Conservation (phyloP, 805 yeast genomes). For the Candida palmyrensis region DNA sequence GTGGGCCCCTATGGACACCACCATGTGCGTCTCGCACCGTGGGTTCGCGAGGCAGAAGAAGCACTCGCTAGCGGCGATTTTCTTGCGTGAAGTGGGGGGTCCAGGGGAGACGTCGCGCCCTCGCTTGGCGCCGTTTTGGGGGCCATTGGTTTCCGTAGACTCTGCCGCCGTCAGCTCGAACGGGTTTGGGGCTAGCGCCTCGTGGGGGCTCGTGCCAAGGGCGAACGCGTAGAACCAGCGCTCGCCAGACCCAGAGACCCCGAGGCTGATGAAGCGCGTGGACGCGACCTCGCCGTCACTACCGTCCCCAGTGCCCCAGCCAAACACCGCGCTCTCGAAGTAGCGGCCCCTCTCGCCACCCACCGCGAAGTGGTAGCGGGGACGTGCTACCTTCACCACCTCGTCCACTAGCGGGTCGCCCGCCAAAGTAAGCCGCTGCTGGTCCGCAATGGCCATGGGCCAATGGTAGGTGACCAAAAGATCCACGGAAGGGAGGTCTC, state of each 20-base stretch:
- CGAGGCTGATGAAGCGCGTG: constrained; percentile 65
- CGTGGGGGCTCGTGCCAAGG: constrained; percentile 6
- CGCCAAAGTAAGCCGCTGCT: constrained; percentile 36
- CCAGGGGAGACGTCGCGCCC: constrained; percentile 10
- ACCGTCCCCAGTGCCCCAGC: constrained; percentile 39
- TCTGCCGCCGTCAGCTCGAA: constrained; percentile 5
- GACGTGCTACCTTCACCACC: constrained; percentile 41
- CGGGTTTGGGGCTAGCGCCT: neutral
- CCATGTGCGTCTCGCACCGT: constrained; percentile 71
- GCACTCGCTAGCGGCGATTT: constrained; percentile 59
- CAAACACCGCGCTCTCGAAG: constrained; percentile 53
- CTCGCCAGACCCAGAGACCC: constrained; percentile 48
- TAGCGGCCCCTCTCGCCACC: constrained; percentile 47
- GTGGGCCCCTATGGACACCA: constrained; percentile 64
- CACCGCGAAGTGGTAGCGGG: constrained; percentile 63
- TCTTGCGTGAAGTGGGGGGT: constrained; percentile 11
- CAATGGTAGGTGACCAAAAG: constrained; percentile 55
- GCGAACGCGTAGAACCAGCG: constrained; percentile 75
- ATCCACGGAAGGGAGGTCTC: constrained; percentile 27
- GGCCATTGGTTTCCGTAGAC: constrained; percentile 7
- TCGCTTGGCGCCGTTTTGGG: constrained; percentile 6
- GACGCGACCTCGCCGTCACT: constrained; percentile 18
- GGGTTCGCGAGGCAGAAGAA: constrained; percentile 85
- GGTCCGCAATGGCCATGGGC: constrained; percentile 50
- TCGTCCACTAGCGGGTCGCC: constrained; percentile 44